Evolutionary conservation across 495 filamentous ascomycete species (phyloP).

Genomic region (Glutinoglossum americanum): DNA sequence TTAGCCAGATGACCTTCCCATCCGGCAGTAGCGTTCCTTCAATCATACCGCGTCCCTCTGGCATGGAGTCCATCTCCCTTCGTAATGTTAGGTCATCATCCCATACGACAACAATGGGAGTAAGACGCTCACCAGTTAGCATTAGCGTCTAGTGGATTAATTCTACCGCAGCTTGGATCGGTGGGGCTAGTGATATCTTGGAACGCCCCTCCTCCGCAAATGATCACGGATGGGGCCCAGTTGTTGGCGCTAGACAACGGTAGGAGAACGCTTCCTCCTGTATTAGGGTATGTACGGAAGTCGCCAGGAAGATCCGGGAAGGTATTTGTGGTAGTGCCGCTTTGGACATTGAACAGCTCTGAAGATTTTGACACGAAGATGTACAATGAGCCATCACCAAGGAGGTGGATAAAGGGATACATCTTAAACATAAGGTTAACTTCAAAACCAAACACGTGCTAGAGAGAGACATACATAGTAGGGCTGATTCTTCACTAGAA

Average conservation of each 20-base stretch:
- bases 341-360: constrained; percentile 29
- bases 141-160: constrained; percentile 27
- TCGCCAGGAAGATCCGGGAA: constrained; percentile 35
- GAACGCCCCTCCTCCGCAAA: constrained; percentile 42
- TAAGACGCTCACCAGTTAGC: constrained; percentile 21
- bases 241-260: constrained; percentile 29
- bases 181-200: constrained; percentile 38
- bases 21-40: constrained; percentile 37
- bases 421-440: constrained; percentile 13
- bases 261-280: constrained; percentile 35
- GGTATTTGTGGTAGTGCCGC: constrained; percentile 18
- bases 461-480: constrained; percentile 21
- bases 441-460: background rate
- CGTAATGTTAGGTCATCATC: background rate
- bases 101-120: background rate
- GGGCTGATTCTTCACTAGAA: constrained; percentile 34
- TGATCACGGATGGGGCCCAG: constrained; percentile 31
- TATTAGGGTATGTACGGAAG: constrained; percentile 43
- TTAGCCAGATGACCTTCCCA: constrained; percentile 37
- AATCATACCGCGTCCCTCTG: constrained; percentile 37
- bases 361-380: constrained; percentile 33
- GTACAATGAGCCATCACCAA: constrained; percentile 33
- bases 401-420: constrained; percentile 41
- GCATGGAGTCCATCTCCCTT: constrained; percentile 37
- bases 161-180: constrained; percentile 36